These are phyloP conservation scores for Clarkia xantiana DNA, from an alignment of 345 rosid genomes.

Conservation along the genomic window DNA sequence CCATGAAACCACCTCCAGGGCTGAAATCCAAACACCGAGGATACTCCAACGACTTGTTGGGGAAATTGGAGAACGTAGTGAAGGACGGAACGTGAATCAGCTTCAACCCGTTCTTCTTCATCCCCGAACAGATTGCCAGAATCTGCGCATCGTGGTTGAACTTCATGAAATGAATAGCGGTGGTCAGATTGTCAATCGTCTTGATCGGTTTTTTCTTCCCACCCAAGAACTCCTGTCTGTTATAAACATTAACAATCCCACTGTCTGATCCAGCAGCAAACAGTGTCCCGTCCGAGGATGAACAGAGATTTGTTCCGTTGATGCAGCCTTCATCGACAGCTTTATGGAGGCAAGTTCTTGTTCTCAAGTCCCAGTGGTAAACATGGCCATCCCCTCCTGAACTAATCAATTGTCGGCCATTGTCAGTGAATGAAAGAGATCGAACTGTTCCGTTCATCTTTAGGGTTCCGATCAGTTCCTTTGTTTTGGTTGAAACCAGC, in stretches of 20 bases:
- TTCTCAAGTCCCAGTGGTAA: constrained; percentile 87
- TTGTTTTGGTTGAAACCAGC: constrained; percentile 69
- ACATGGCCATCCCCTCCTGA: constrained; percentile 88
- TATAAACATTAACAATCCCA: constrained; percentile 82
- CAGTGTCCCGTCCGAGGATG: constrained; percentile 39
- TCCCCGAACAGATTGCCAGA: constrained; percentile 60
- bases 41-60: constrained; percentile 35
- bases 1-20: constrained; percentile 91
- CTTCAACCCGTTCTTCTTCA: constrained; percentile 67
- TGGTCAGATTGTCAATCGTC: constrained; percentile 64
- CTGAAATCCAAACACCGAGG: constrained; percentile 88
- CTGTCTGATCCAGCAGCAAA: constrained; percentile 83
- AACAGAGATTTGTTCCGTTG: constrained; percentile 54
- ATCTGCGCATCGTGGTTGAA: constrained; percentile 74
- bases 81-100: constrained; percentile 58
- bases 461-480: constrained; percentile 66
- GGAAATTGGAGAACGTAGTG: constrained; percentile 62
- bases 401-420: constrained; percentile 61
- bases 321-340: constrained; percentile 82
- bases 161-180: constrained; percentile 65
- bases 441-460: constrained; percentile 89
- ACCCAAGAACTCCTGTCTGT: constrained; percentile 59
- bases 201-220: constrained; percentile 75
- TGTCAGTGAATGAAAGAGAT: constrained; percentile 55
- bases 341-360: constrained; percentile 62